Base-by-base conservation (phyloP, 2,329 filamentous ascomycete species). In the Colletotrichum magnum region DNA sequence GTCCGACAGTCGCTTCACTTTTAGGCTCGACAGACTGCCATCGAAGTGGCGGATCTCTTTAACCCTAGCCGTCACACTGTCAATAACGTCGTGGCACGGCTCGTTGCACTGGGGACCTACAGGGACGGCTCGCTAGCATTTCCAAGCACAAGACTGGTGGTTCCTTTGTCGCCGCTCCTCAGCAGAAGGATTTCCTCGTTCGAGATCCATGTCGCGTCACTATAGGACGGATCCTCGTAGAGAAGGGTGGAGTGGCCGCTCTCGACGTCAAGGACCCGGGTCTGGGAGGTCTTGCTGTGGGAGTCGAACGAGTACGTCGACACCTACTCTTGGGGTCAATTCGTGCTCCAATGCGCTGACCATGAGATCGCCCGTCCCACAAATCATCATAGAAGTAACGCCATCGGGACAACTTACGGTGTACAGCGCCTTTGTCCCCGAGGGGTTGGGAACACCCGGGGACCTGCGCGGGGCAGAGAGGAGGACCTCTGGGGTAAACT, bases 261-360 rank as follows among this genome's bases (percentile, higher is more conserved):
- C 53, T 86, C 82, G 68, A 94, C 85, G 73, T 95, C 90, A 48
- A 97, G 82, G 28, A 95, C 79, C 18, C 91, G 88, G 73, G 92
- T 90, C 81, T 94, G 91, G 69, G 84, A 86, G 5, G 86, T 88
- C 77, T 91, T 92, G 54, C 86, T 85, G 77, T 97, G 94, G 0
- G 88, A 86, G 47, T 92, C 85, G 79, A 97, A 97, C 5, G 90
- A 95, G 79, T 97, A 97, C 2, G 91, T 89, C 0, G 92, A 93
- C 16, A 90, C 84, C 79, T 90, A 77, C 84, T 36, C 32, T 78
- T 90, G 77, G 61, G 6, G 60, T 72, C 58, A 70, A 48, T 21
- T 4, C 16, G 15, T 21, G 58, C 32, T 36, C 50, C 39, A 28
- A 26, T 13, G 24, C 51, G 39, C 28, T 18, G 43, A 51, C 41